Percentiles rank a stretch among this genome's conserved stretches.
Conservation (phyloP, 192 early-diverging fungal genomes). For the Coemansia sp. region DNA sequence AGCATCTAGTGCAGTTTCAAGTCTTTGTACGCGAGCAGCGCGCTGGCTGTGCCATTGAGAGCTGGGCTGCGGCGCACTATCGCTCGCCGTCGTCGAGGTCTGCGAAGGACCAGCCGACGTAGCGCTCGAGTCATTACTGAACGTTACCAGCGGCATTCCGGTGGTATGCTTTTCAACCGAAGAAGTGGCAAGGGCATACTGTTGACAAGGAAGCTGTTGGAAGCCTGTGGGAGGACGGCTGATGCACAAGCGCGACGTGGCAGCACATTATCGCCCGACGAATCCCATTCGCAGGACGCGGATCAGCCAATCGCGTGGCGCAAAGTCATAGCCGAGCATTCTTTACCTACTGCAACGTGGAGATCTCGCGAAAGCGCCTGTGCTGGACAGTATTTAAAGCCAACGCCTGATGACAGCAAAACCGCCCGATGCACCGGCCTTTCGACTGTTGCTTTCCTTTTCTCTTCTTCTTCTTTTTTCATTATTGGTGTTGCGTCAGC, state of each 20-base stretch:
- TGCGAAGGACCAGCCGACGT: neutral
- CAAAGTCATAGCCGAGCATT: slow-evolving; percentile 41
- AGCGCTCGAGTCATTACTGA: slow-evolving; percentile 8
- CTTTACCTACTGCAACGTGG: slow-evolving; percentile 2
- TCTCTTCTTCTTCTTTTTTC: slow-evolving; percentile 11
- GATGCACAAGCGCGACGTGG: slow-evolving; percentile 16
- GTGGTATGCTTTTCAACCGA: neutral
- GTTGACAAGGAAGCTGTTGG: too few relatives aligned
- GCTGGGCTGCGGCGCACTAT: neutral
- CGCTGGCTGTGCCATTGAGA: slow-evolving; percentile 32
- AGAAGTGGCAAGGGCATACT: too few relatives aligned
- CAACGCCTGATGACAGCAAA: neutral
- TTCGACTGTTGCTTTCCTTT: slow-evolving; percentile 14
- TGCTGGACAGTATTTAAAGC: slow-evolving; percentile 25
- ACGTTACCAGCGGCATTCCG: slow-evolving; percentile 23
- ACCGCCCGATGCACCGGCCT: neutral
- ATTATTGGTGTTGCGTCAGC: slow-evolving; percentile 1
- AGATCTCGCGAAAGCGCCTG: too few relatives aligned
- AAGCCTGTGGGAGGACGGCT: neutral
- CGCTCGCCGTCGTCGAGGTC: slow-evolving; percentile 1
- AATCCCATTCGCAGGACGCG: slow-evolving; percentile 24
- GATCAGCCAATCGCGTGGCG: slow-evolving; percentile 31
- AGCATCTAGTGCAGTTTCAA: slow-evolving; percentile 38
- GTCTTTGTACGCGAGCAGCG: slow-evolving; percentile 30
- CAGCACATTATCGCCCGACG: slow-evolving; percentile 11